Percentiles rank a stretch among this genome's conserved stretches.
phyloP scores from a whole-genome alignment of 176 grass and related monocot species.

The sorghum (Sorghum bicolor) region Sorghum_bicolor_NCBIv3 NC_012873.2:56053501-56054000 shows the following conservation, averaged over 20 bases:
- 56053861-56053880: not conserved
- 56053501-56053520: constrained; percentile 51
- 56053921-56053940: not conserved
- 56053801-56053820: too few relatives aligned
- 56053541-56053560: constrained; percentile 71
- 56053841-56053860: not conserved
- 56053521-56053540: constrained; percentile 76
- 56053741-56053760: not conserved
- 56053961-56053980: not conserved
- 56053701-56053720: not conserved
- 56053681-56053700: constrained; percentile 1
- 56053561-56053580: constrained; percentile 74
- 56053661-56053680: constrained; percentile 10
- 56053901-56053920: not conserved
- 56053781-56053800: not conserved
- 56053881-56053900: not conserved
- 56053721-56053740: not conserved
- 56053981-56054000: not conserved
- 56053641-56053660: not conserved
- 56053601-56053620: constrained; percentile 7
- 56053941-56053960: not conserved
- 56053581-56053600: not conserved
- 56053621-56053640: not conserved
- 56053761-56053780: not conserved
- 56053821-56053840: not conserved